Evolutionary conservation across 1,139 yeast genomes (phyloP), one percentile per base, ranked within the genome.

Genomic region (Yamadazyma dendronema): DNA sequence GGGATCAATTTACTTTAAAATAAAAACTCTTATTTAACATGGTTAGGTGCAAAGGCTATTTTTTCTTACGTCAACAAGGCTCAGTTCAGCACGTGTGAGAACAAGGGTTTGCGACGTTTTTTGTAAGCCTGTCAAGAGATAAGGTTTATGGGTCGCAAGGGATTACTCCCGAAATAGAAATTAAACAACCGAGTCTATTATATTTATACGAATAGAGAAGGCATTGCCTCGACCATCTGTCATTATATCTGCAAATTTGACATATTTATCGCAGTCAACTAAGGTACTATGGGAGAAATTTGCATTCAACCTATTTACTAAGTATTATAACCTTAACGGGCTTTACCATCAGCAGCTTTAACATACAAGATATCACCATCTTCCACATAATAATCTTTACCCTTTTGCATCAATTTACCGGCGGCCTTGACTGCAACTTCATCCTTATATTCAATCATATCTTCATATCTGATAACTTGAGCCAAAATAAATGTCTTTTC

Each of bases 341-440:
- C 76, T 76, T 90, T 90, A 71, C 97, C 97, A 43, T 95, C 96
- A 64, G 95, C 97, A 46, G 97, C 89, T 75, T 95, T 85, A 75
- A 90, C 86, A 72, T 84, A 90, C 53, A 90, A 82, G 55, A 92
- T 77, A 62, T 90, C 97, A 62, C 97, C 77, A 52, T 71, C 77
- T 50, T 67, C 73, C 47, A 94, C 96, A 47, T 80, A 92, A 61
- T 94, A 92, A 51, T 90, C 97, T 68, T 92, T 94, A 77, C 99
- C 99, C 81, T 92, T 92, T 61, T 78, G 86, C 65, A 79, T 66
- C 59, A 92, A 79, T 69, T 92, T 92, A 69, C 98, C 98, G 43
- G 90, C 90, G 42, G 97, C 84, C 68, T 84, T 85, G 55, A 90
- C 96, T 39, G 87, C 77, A 41, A 72, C 71, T 62, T 92, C 98